Conservation (phyloP, 148 eudicot species). For the Cornus florida region DNA sequence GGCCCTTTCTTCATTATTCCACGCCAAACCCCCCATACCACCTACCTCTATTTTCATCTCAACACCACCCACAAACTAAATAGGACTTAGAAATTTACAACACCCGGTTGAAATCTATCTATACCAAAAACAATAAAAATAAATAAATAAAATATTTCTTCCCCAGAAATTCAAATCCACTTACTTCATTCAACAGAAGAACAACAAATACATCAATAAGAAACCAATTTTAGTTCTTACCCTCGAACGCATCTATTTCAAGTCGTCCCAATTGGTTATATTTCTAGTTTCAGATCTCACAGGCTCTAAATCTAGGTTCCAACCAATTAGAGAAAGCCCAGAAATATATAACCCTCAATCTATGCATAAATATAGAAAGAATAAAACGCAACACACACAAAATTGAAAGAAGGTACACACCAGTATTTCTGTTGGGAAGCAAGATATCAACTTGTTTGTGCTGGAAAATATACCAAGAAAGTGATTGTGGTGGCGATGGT, state of each 20-base stretch:
- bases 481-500: too few relatives aligned
- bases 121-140: neutral
- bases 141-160: neutral
- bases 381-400: neutral
- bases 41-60: conserved; percentile 41
- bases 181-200: neutral
- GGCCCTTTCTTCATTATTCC: conserved; percentile 79
- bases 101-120: neutral
- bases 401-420: neutral
- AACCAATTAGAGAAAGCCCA: neutral
- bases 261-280: neutral
- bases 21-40: conserved; percentile 41
- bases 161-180: neutral
- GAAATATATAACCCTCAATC: neutral
- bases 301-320: conserved; percentile 5
- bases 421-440: conserved; percentile 4
- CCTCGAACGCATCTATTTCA: neutral
- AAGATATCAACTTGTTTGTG: neutral
- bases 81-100: conserved; percentile 3
- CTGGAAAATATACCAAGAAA: conserved; percentile 3
- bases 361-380: neutral
- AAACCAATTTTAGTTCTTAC: neutral
- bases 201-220: neutral
- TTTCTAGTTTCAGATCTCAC: conserved; percentile 9
- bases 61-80: conserved; percentile 6